A percentile compares a stretch with the other conserved stretches of the same genome.
Evolutionary conservation across 2,329 filamentous ascomycete species (phyloP).

Genomic region (Claviceps sp.): DNA sequence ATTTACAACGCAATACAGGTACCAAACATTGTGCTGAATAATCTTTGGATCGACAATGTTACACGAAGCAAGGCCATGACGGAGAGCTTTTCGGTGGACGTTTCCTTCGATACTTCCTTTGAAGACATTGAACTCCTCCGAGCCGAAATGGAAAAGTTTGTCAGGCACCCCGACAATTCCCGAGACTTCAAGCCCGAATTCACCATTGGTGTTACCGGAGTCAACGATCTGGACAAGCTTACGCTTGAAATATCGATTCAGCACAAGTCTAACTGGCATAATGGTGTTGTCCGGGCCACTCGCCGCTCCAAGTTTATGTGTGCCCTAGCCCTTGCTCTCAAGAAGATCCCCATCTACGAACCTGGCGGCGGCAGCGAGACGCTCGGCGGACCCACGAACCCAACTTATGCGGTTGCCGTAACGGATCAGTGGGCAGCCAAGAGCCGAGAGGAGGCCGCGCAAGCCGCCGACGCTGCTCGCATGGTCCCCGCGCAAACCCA

Average conservation of each 20-base stretch:
- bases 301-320: conserved; percentile 95
- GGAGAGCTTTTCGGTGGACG: conserved; percentile 65
- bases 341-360: conserved; percentile 72
- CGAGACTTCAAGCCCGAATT: conserved; percentile 86
- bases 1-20: conserved; percentile 40
- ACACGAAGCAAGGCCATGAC: conserved; percentile 85
- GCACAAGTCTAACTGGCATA: conserved; percentile 88
- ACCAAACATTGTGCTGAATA: conserved; percentile 86
- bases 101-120: conserved; percentile 76
- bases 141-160: conserved; percentile 72
- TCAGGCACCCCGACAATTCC: conserved; percentile 68
- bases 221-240: conserved; percentile 80
- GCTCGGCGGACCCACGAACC: conserved; percentile 57
- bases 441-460: conserved; percentile 45
- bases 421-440: conserved; percentile 51
- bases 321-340: conserved; percentile 70
- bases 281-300: conserved; percentile 67
- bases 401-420: conserved; percentile 67
- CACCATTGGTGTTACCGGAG: conserved; percentile 60
- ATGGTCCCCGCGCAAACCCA: conserved; percentile 39
- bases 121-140: conserved; percentile 81
- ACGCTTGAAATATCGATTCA: conserved; percentile 70
- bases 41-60: conserved; percentile 89
- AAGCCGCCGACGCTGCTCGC: conserved; percentile 50
- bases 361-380: conserved; percentile 59